phyloP scores from a whole-genome alignment of 2,329 filamentous ascomycete genomes.

The Ramichloridium luteum region DNA sequence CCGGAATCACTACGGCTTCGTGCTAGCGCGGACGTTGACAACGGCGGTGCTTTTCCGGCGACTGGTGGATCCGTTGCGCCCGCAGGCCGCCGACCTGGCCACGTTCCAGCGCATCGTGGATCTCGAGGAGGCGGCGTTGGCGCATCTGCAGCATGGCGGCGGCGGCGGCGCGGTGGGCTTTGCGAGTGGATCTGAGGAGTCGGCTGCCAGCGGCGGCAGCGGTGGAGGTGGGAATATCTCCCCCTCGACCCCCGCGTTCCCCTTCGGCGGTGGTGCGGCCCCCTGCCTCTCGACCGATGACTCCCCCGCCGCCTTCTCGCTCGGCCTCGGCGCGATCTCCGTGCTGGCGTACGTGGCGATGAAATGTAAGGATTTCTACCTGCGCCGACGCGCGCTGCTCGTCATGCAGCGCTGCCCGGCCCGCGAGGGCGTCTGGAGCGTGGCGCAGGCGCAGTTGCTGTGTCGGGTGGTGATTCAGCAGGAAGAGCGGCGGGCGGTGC shows the following conservation, averaged over 20 bases:
- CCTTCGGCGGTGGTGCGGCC: too few relatives aligned
- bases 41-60: background rate
- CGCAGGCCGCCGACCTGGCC: background rate
- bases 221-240: too few relatives aligned
- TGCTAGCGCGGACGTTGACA: background rate
- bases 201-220: too few relatives aligned
- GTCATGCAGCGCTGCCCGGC: background rate
- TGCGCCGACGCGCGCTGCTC: background rate
- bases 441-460: background rate
- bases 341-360: background rate
- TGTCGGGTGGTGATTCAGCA: background rate
- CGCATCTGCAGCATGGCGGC: too few relatives aligned
- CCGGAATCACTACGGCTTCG: background rate
- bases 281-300: background rate
- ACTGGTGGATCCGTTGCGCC: background rate
- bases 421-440: background rate
- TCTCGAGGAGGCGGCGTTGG: background rate
- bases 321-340: background rate
- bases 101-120: background rate
- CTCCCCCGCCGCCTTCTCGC: background rate
- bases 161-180: too few relatives aligned
- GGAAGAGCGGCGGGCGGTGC: too few relatives aligned
- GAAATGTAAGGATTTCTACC: conserved; percentile 1
- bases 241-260: too few relatives aligned
- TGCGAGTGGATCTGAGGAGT: too few relatives aligned